Evolutionary conservation across 306 rosid genomes (phyloP), one percentile per base, ranked within the genome.

Genomic region (Cajanus cajan): DNA sequence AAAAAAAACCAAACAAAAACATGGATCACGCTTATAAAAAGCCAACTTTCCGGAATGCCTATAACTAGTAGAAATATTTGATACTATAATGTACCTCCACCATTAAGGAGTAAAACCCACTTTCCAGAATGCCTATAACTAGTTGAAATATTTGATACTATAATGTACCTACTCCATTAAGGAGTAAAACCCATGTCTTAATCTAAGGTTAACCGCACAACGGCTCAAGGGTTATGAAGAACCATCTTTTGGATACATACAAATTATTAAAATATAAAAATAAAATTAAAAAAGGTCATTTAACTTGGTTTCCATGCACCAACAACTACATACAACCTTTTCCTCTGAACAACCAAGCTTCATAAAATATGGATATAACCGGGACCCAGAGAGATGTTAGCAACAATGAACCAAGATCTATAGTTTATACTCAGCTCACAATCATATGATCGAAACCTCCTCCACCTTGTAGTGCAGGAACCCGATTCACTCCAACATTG

Each of bases 361-460:
- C 66, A 73, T 4, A 25, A 55, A 1, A 57, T 13, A 73, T 2
- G 41, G 41, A 65, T 77, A 10, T 77, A 67, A 43, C 57, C n/a
- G 78, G 37, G 43, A 59, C 62, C 14, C 8, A 47, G 21, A 15
- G 43, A 7, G 39, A 36, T 25, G 64, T 11, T 33, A 7, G 28
- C 73, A 36, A 41, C 43, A 24, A 63, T 8, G 76, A 57, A 11
- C 58, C 41, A 74, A n/a, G 68, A 83, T 28, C 50, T 65, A 39
- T 9, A 52, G 25, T 37, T 24, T 73, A 58, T 11, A 68, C 83
- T 82, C 76, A 85, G 73, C 73, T 79, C 81, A 86, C 87, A 90
- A 94, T 90, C 89, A 92, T 87, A 82, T 92, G 97, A 25, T 92
- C 97, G 76, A 92, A 94, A 50, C 94, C 96, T 57, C 85, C 94